phyloP scores from a whole-genome alignment of 345 rosid species.

The Corymbia maculata region DNA sequence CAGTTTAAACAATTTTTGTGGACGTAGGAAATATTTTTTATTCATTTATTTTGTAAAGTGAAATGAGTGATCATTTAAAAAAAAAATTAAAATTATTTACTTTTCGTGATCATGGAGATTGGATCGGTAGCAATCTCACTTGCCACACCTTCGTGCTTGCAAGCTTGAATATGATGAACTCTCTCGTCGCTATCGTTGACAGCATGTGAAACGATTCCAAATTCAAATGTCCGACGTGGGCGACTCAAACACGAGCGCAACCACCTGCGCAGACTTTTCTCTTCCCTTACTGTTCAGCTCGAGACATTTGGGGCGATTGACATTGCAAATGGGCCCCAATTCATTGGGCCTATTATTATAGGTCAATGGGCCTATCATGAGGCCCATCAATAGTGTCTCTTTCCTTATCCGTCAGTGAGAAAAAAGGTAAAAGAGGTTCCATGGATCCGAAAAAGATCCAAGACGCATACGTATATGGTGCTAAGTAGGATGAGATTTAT shows the following conservation, averaged over 20 bases:
- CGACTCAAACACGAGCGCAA: background rate
- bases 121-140: background rate
- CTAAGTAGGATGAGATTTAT: too few species aligned
- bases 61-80: background rate
- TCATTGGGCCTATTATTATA: background rate
- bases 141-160: background rate
- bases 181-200: background rate
- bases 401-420: background rate
- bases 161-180: background rate
- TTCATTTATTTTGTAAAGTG: background rate
- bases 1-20: fast-evolving
- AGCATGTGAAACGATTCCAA: too few species aligned
- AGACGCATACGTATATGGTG: fast-evolving
- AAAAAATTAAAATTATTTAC: background rate
- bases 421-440: background rate
- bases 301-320: background rate
- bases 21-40: background rate
- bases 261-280: background rate
- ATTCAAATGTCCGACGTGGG: background rate
- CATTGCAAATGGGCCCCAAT: background rate
- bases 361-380: background rate
- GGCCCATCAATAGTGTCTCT: background rate
- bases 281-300: background rate
- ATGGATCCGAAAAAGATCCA: fast-evolving
- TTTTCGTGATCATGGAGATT: background rate